Base-by-base conservation (phyloP, 116 monocot genomes). In the Phalaenopsis hybrid region DNA sequence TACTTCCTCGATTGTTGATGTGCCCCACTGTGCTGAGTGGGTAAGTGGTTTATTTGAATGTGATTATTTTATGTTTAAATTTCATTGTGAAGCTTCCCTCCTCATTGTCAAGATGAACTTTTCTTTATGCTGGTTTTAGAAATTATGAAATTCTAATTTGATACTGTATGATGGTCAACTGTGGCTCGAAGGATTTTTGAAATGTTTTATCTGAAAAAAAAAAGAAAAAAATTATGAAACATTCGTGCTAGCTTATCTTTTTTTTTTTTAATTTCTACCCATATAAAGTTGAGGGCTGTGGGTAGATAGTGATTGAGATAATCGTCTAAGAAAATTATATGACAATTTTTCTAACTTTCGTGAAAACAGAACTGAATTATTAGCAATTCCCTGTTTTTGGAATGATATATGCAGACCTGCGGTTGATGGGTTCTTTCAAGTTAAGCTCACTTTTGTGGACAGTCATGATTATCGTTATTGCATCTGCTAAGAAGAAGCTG, bases 1-100 rank as follows among this genome's bases (percentile, higher is more conserved):
- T 89, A 81, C 86, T 89, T 82, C 89, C 89, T 49, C 89, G 89
- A 44, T 79, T 89, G 4, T 79, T 89, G 75, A 82, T 86, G 21
- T 86, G 89, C 72, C 86, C 89, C 21, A 86, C 86, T 31, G 65
- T 86, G 18, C 33, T 78, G 65, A 73, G 84, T 67, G 86, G 89
- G 89, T 89, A 75, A 82, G 72, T 74, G 20, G 20, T 81, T 77
- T 3, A 78, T 58, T 68, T 49, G 41, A 70, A 28, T 41, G 20
- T 28, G 41, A 31, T 78, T 55, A 20, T 20, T 20, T 70, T 31
- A 63, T 11, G 57, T 76, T 59, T 75, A 23, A 80, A 50, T 31
- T 48, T 69, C 55, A 67, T 28, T 28, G 0, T 7, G 21, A 67
- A 63, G 67, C 25, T 67, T 25, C 67, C 7, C 67, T 15, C 67